phyloP scores from a whole-genome alignment of 78 protist genomes.

The Thecamonas trahens region DNA sequence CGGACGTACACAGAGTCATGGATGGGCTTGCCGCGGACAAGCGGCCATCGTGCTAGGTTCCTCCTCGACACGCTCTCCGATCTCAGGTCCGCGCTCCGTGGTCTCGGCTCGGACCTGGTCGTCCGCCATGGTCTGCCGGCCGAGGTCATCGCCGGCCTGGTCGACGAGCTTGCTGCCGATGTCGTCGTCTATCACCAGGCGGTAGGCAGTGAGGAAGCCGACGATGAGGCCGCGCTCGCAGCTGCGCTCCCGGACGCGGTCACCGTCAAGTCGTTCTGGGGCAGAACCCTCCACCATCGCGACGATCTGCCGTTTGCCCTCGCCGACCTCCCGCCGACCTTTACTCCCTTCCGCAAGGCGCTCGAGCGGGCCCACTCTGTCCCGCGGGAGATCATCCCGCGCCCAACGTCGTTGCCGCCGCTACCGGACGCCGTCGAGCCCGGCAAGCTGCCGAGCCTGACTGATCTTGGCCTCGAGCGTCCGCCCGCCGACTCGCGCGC shows the following conservation, averaged over 20 bases:
- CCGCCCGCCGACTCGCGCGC: background rate
- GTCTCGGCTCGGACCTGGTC: constrained; percentile 20
- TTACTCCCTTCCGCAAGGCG: background rate
- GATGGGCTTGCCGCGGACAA: background rate
- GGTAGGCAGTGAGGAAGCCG: background rate
- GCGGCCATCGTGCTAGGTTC: constrained; percentile 4
- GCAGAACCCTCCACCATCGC: constrained; percentile 8
- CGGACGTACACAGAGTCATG: background rate
- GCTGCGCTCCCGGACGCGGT: background rate
- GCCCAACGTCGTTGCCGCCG: too few relatives aligned
- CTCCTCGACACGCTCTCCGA: constrained; percentile 16
- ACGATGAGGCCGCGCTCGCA: background rate
- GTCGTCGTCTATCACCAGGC: background rate
- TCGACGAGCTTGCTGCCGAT: background rate
- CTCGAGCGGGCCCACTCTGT: background rate
- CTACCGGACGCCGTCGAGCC: background rate
- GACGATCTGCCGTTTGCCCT: constrained; percentile 20
- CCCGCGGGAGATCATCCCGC: background rate
- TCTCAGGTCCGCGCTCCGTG: background rate
- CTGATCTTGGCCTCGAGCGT: background rate
- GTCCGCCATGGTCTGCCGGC: constrained; percentile 33
- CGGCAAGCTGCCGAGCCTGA: background rate
- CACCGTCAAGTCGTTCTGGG: constrained; percentile 4
- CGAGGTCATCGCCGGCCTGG: background rate
- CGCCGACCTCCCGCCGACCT: background rate